These are phyloP conservation scores for Aspergillus fumigatiaffinis DNA, from an alignment of 2,329 filamentous ascomycete species.

Conservation along the genomic window DNA sequence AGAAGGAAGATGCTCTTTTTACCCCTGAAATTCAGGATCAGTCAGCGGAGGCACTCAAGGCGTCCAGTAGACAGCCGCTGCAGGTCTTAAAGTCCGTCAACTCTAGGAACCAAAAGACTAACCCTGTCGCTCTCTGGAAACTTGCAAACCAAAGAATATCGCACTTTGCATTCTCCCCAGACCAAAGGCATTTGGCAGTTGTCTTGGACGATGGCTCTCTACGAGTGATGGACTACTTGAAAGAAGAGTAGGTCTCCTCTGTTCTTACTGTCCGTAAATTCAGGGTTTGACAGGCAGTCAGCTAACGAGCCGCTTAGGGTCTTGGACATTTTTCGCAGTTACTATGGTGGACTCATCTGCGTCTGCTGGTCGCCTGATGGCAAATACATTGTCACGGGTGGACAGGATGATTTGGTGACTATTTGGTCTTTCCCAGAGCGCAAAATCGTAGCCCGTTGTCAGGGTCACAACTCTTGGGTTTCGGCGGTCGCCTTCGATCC, in stretches of 20 bases:
- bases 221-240: conserved; percentile 84
- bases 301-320: conserved; percentile 51
- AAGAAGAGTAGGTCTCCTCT: conserved; percentile 66
- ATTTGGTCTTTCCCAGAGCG: conserved; percentile 90
- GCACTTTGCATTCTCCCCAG: conserved; percentile 86
- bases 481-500: conserved; percentile 91
- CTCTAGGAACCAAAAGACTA: conserved; percentile 88
- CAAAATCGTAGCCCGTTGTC: conserved; percentile 82
- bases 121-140: conserved; percentile 91
- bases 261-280: conserved; percentile 1
- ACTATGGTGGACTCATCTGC: conserved; percentile 88
- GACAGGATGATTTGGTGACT: conserved; percentile 91
- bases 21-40: conserved; percentile 56
- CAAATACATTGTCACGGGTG: conserved; percentile 90
- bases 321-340: conserved; percentile 81
- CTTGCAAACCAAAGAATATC: conserved; percentile 87
- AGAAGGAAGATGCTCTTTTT: conserved; percentile 84
- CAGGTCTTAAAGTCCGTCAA: conserved; percentile 86
- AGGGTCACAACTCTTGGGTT: conserved; percentile 95
- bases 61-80: conserved; percentile 43
- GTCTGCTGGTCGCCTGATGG: conserved; percentile 98
- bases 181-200: conserved; percentile 79
- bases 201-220: conserved; percentile 89
- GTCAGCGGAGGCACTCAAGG: conserved; percentile 25
- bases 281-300: not conserved